A percentile compares a stretch with the other conserved stretches of the same genome.
Conservation (phyloP, 1,284 basidiomycete species). For the Thecaphora frezii region DNA sequence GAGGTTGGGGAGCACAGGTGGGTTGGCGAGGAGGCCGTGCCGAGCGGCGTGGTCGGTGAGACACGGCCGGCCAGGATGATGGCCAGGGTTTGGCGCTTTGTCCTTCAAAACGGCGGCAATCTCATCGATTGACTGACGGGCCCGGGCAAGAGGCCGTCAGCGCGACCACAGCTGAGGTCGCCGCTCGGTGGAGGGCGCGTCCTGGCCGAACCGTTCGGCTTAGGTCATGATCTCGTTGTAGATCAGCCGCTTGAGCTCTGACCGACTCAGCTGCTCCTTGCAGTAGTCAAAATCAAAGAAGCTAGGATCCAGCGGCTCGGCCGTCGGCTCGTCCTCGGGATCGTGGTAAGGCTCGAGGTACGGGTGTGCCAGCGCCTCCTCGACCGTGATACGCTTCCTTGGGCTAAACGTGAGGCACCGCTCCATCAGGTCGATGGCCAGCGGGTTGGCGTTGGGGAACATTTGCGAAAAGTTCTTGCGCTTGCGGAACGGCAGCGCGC, state of each 20-base stretch:
- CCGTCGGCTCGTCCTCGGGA: constrained; percentile 55
- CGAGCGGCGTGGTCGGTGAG: too few species aligned
- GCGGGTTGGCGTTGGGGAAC: constrained; percentile 74
- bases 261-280: constrained; percentile 62
- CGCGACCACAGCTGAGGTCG: too few species aligned
- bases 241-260: constrained; percentile 52
- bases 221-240: constrained; percentile 49
- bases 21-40: too few species aligned
- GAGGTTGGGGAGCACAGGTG: too few species aligned
- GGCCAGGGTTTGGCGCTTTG: too few species aligned
- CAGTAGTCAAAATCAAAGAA: constrained; percentile 57
- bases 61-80: too few species aligned
- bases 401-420: constrained; percentile 73
- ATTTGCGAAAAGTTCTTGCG: constrained; percentile 74
- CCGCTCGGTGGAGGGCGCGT: too few species aligned
- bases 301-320: constrained; percentile 51
- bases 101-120: too few species aligned
- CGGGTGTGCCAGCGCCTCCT: constrained; percentile 55
- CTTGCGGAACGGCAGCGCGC: constrained; percentile 87
- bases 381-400: constrained; percentile 55
- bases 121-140: too few species aligned
- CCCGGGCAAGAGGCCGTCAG: too few species aligned
- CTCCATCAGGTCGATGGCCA: constrained; percentile 77
- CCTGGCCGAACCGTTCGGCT: too few species aligned
- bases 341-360: constrained; percentile 58